Percentiles rank a stretch among this genome's conserved stretches.
Conservation (phyloP, 2,329 filamentous ascomycete genomes). For the Neofusicoccum laricinum region DNA sequence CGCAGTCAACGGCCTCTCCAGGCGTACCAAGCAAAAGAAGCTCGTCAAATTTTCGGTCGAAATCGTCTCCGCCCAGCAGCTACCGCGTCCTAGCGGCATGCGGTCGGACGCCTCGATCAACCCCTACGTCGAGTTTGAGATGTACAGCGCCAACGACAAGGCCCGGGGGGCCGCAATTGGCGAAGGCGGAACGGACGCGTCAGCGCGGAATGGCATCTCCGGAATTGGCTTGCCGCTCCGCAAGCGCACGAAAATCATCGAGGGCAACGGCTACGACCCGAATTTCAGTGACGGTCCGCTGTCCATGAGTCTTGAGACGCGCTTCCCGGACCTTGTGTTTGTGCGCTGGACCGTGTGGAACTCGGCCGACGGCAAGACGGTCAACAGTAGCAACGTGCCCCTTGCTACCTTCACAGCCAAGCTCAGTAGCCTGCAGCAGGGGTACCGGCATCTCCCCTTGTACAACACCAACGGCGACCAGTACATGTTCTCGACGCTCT, state of each 20-base stretch:
- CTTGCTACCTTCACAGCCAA: conserved; percentile 92
- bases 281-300: conserved; percentile 72
- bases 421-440: conserved; percentile 81
- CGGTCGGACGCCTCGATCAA: conserved; percentile 75
- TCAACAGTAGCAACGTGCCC: conserved; percentile 57
- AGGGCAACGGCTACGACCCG: conserved; percentile 91
- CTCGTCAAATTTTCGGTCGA: conserved; percentile 82
- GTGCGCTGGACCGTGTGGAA: conserved; percentile 91
- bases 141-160: conserved; percentile 92
- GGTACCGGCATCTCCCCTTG: conserved; percentile 87
- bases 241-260: conserved; percentile 74
- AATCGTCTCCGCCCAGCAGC: conserved; percentile 89
- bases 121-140: conserved; percentile 91
- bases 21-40: conserved; percentile 66
- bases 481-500: conserved; percentile 91
- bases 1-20: conserved; percentile 48
- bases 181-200: conserved; percentile 64
- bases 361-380: conserved; percentile 66
- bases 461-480: conserved; percentile 87
- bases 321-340: conserved; percentile 89
- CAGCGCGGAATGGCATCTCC: conserved; percentile 61
- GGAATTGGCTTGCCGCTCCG: conserved; percentile 71
- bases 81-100: conserved; percentile 76
- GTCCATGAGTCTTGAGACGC: conserved; percentile 82
- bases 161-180: conserved; percentile 68